Conservation (phyloP, 768 basidiomycete genomes). For the Auricularia sp. region DNA sequence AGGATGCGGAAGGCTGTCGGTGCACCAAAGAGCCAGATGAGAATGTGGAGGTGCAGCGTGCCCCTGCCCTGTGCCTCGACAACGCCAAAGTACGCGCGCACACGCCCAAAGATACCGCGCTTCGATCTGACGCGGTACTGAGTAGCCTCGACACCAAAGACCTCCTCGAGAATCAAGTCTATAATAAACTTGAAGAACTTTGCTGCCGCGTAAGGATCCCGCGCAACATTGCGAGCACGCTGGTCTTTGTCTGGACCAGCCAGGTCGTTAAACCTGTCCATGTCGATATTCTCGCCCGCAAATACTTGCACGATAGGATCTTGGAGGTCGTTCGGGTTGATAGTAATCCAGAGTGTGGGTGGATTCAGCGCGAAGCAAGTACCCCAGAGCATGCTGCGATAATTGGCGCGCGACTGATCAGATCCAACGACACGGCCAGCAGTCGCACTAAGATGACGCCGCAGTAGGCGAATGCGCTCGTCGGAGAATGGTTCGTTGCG, state of each 20-base stretch:
- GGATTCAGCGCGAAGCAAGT: constrained; percentile 20
- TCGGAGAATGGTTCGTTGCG: background rate
- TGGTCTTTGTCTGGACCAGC: constrained; percentile 17
- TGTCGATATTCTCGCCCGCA: constrained; percentile 31
- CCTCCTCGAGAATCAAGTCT: constrained; percentile 16
- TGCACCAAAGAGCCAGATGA: constrained; percentile 27
- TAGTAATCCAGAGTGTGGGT: constrained; percentile 32
- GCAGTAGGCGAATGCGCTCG: constrained; percentile 5
- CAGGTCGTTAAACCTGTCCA: constrained; percentile 25
- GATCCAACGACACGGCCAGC: constrained; percentile 13
- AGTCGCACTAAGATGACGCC: constrained; percentile 9
- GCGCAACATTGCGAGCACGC: constrained; percentile 21
- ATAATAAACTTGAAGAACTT: constrained; percentile 32
- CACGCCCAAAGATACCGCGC: constrained; percentile 24
- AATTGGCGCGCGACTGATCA: constrained; percentile 3
- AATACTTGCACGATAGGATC: constrained; percentile 37
- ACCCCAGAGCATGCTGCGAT: constrained; percentile 27
- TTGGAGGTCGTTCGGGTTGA: constrained; percentile 31
- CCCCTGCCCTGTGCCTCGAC: constrained; percentile 35
- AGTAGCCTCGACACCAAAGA: constrained; percentile 25
- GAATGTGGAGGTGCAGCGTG: constrained; percentile 29
- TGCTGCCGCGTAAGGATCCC: constrained; percentile 32
- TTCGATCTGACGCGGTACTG: constrained; percentile 4
- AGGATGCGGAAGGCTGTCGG: constrained; percentile 23
- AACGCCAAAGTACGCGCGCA: constrained; percentile 26